phyloP scores from a whole-genome alignment of 2,329 filamentous ascomycete species.

The Penicillium sp. region DNA sequence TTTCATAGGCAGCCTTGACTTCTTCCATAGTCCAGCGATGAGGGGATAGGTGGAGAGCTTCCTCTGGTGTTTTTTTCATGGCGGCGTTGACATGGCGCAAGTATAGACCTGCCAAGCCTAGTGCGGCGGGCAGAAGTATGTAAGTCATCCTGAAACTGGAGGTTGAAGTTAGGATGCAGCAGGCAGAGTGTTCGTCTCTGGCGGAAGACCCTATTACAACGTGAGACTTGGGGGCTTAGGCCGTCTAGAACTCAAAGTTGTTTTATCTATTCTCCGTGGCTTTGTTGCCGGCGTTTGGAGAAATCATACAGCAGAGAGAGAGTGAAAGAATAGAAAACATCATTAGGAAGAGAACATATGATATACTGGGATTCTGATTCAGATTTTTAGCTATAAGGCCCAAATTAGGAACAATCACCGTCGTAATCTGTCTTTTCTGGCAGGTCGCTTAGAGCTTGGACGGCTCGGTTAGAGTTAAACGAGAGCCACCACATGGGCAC shows the following conservation, averaged over 20 bases:
- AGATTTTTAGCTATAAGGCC: not conserved
- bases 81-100: conserved; percentile 31
- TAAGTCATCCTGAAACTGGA: conserved; percentile 6
- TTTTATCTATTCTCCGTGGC: not conserved
- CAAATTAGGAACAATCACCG: not conserved
- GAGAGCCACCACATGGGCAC: conserved; percentile 3
- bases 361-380: not conserved
- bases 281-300: not conserved
- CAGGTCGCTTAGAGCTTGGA: conserved; percentile 18
- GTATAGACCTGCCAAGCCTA: conserved; percentile 24
- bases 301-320: not conserved
- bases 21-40: conserved; percentile 37
- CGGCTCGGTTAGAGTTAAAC: conserved; percentile 17
- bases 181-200: not conserved
- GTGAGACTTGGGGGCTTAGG: not conserved
- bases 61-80: conserved; percentile 28
- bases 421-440: not conserved
- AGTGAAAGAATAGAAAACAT: not conserved
- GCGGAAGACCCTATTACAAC: not conserved
- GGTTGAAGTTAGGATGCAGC: not conserved
- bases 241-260: not conserved
- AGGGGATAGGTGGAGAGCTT: conserved; percentile 26
- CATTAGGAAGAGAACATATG: not conserved
- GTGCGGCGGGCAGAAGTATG: conserved; percentile 11
- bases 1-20: conserved; percentile 33